These are phyloP conservation scores for Hypoxylon trugodes DNA, from an alignment of 495 filamentous ascomycete species.

Conservation along the genomic window DNA sequence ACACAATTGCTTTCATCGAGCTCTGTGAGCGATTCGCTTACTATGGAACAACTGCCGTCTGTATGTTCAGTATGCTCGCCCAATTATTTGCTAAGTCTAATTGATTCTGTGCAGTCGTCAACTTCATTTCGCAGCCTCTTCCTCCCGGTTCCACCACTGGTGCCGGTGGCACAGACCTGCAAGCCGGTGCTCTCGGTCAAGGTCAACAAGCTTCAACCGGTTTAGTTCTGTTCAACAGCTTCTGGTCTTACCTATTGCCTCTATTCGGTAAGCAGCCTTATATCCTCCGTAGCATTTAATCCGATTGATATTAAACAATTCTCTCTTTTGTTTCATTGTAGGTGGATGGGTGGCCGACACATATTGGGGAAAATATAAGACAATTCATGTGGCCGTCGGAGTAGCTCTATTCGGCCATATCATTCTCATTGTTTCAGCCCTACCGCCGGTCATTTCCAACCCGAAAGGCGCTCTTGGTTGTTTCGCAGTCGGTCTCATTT, in stretches of 20 bases:
- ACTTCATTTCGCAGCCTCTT: slow-evolving; percentile 75
- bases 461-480: slow-evolving; percentile 60
- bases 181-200: slow-evolving; percentile 72
- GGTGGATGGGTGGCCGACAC: slow-evolving; percentile 77
- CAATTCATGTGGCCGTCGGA: slow-evolving; percentile 65
- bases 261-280: slow-evolving; percentile 54
- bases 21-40: slow-evolving; percentile 82
- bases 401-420: slow-evolving; percentile 72
- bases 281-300: background rate
- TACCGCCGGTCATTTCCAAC: slow-evolving; percentile 67
- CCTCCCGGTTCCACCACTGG: slow-evolving; percentile 69
- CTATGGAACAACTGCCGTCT: slow-evolving; percentile 78
- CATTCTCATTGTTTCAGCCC: slow-evolving; percentile 68
- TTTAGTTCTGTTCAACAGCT: slow-evolving; percentile 73
- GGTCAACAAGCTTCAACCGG: slow-evolving; percentile 72
- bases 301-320: slow-evolving; percentile 15
- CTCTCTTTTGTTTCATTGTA: slow-evolving; percentile 28
- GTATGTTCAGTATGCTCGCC: slow-evolving; percentile 45
- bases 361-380: slow-evolving; percentile 74
- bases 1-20: slow-evolving; percentile 78
- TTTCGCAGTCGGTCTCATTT: slow-evolving; percentile 70
- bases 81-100: background rate
- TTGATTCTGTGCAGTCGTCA: slow-evolving; percentile 48
- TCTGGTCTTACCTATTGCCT: slow-evolving; percentile 79
- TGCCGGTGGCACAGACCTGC: slow-evolving; percentile 55